phyloP scores from a whole-genome alignment of 1,139 yeast species.

The Blastobotrys illinoisensis region DNA sequence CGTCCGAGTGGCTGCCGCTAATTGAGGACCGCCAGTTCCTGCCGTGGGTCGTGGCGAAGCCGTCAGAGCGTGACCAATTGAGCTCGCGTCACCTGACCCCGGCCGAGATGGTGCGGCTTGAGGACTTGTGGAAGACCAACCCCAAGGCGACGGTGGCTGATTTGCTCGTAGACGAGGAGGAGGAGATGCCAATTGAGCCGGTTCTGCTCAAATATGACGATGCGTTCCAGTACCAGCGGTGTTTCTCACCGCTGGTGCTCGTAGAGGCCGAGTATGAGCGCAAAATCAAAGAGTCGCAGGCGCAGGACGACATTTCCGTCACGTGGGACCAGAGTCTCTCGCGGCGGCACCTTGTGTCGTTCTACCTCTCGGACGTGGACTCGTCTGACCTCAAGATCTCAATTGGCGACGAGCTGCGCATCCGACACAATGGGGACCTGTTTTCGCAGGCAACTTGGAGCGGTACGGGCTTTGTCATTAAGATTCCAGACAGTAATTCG shows the following conservation, averaged over 20 bases:
- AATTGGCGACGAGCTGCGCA: conserved; percentile 78
- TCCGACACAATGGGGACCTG: conserved; percentile 38
- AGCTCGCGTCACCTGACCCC: conserved; percentile 52
- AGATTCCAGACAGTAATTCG: conserved; percentile 61
- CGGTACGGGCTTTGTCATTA: conserved; percentile 64
- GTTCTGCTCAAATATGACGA: conserved; percentile 73
- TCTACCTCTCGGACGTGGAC: conserved; percentile 63
- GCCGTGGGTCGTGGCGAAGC: conserved; percentile 74
- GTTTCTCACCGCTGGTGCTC: conserved; percentile 79
- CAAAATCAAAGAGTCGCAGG: conserved; percentile 70
- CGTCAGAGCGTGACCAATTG: conserved; percentile 58
- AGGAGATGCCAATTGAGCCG: conserved; percentile 60
- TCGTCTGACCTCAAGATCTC: conserved; percentile 65
- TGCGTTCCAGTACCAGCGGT: conserved; percentile 79
- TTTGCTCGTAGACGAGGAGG: conserved; percentile 45
- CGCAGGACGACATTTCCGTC: conserved; percentile 67
- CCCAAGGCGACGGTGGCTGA: conserved; percentile 56
- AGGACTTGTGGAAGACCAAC: conserved; percentile 74
- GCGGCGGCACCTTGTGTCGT: conserved; percentile 63
- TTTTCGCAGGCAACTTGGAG: conserved; percentile 48
- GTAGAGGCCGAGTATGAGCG: conserved; percentile 78
- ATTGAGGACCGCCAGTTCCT: conserved; percentile 75
- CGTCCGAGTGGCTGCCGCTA: conserved; percentile 80
- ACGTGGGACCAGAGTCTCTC: conserved; percentile 70
- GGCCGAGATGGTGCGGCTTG: conserved; percentile 66